Percentiles rank a stretch among this genome's conserved stretches.
phyloP scores from a whole-genome alignment of 2,329 filamentous ascomycete genomes.

The Sphaerostilbella broomeana region DNA sequence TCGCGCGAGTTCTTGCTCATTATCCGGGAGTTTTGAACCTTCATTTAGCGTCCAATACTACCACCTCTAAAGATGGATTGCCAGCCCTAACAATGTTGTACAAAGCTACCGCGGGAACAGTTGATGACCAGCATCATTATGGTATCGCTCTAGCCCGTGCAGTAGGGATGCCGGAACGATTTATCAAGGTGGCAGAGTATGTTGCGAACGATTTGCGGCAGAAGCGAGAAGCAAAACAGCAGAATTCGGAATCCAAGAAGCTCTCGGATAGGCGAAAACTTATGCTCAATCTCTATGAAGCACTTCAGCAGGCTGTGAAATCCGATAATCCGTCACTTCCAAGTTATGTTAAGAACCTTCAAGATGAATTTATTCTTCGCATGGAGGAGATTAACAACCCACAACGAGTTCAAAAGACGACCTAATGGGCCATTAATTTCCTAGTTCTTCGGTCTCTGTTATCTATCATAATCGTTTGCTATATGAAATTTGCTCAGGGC shows the following conservation, averaged over 20 bases:
- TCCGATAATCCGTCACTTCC: constrained; percentile 55
- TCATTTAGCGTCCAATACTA: constrained; percentile 68
- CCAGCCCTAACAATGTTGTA: constrained; percentile 80
- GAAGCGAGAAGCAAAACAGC: constrained; percentile 51
- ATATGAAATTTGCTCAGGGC: no score
- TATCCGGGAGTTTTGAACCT: constrained; percentile 75
- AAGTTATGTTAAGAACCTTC: constrained; percentile 32
- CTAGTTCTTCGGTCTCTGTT: no score
- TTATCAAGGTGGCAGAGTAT: constrained; percentile 61
- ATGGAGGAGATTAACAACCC: constrained; percentile 60
- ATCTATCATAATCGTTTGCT: no score
- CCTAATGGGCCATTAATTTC: no score
- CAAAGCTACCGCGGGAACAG: constrained; percentile 65
- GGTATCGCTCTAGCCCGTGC: constrained; percentile 75
- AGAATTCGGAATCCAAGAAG: constrained; percentile 50
- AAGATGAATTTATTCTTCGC: constrained; percentile 64
- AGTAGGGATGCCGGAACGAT: constrained; percentile 60
- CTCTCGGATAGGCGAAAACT: constrained; percentile 63
- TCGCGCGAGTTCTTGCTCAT: constrained; percentile 68
- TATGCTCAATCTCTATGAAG: constrained; percentile 65
- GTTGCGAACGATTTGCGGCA: constrained; percentile 58
- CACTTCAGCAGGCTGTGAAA: constrained; percentile 60
- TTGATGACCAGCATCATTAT: constrained; percentile 64
- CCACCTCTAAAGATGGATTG: constrained; percentile 39
- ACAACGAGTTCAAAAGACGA: no score